These are phyloP conservation scores for Candida michaelii DNA, from an alignment of 805 yeast genomes.

Conservation along the genomic window DNA sequence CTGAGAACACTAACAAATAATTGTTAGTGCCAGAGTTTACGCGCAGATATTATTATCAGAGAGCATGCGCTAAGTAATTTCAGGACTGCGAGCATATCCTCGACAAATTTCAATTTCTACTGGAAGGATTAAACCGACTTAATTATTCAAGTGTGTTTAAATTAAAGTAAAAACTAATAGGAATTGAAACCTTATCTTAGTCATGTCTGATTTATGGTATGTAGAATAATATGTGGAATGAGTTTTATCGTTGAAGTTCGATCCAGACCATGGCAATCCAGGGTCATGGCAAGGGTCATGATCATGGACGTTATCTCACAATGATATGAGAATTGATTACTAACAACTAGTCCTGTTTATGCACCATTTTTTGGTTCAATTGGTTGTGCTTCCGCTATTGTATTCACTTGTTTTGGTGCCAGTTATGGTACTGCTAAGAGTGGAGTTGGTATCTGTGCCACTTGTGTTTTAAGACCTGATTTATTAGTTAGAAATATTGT, in stretches of 20 bases:
- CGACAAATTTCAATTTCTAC: constrained; percentile 6
- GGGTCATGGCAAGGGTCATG: background rate
- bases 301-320: background rate
- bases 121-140: constrained; percentile 9
- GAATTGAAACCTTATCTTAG: constrained; percentile 15
- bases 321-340: background rate
- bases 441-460: constrained; percentile 99
- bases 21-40: constrained; percentile 10
- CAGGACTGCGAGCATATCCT: constrained; percentile 7
- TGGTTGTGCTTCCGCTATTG: constrained; percentile 99
- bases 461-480: constrained; percentile 97
- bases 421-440: constrained; percentile 99
- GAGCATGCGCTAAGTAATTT: constrained; percentile 1
- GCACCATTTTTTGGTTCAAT: constrained; percentile 98
- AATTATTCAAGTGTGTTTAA: constrained; percentile 7
- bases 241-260: too few species aligned
- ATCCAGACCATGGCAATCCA: too few species aligned
- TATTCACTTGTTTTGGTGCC: constrained; percentile 98
- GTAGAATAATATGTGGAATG: constrained; percentile 25
- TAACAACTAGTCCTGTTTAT: constrained; percentile 60
- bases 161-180: background rate
- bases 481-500: constrained; percentile 88
- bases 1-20: background rate
- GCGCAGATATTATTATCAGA: background rate
- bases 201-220: constrained; percentile 77